These are phyloP conservation scores for Candida sakaeoensis DNA, from an alignment of 805 yeast species.

Conservation along the genomic window DNA sequence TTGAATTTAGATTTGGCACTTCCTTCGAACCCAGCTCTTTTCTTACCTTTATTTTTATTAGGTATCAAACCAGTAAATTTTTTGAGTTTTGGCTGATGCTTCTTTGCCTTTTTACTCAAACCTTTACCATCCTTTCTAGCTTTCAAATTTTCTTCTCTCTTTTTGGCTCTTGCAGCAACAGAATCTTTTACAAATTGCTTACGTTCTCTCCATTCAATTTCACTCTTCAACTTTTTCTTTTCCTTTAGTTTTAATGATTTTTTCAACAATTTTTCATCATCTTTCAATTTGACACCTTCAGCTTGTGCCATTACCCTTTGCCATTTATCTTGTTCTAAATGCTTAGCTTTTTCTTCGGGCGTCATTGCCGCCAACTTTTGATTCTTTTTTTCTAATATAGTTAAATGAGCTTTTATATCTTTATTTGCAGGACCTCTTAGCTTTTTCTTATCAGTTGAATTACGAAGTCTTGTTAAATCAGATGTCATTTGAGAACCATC, in stretches of 20 bases:
- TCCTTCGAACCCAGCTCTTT: conserved; percentile 93
- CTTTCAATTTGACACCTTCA: conserved; percentile 84
- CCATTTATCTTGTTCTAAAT: conserved; percentile 80
- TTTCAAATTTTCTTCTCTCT: conserved; percentile 88
- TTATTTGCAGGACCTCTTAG: conserved; percentile 81
- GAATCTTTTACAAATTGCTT: conserved; percentile 74
- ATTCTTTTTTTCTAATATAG: conserved; percentile 70
- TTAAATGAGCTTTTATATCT: conserved; percentile 80
- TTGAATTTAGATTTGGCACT: conserved; percentile 41
- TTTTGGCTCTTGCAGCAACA: conserved; percentile 70
- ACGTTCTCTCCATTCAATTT: conserved; percentile 89
- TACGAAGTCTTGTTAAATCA: conserved; percentile 56
- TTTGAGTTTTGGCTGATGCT: conserved; percentile 60
- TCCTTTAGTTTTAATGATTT: conserved; percentile 85
- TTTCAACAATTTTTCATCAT: conserved; percentile 82
- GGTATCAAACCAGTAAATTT: conserved; percentile 56
- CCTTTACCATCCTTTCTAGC: conserved; percentile 85
- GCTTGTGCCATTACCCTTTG: conserved; percentile 76
- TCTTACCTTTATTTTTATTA: conserved; percentile 31
- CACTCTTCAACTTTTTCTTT: conserved; percentile 78
- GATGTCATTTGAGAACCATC: conserved; percentile 80
- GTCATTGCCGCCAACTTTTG: conserved; percentile 56
- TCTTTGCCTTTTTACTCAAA: conserved; percentile 56
- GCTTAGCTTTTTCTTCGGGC: conserved; percentile 54
- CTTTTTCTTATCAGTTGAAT: conserved; percentile 45